Percentiles rank a stretch among this genome's conserved stretches.
Evolutionary conservation across 2,329 filamentous ascomycete genomes (phyloP).

Genomic region (Sporothrix phasma): DNA sequence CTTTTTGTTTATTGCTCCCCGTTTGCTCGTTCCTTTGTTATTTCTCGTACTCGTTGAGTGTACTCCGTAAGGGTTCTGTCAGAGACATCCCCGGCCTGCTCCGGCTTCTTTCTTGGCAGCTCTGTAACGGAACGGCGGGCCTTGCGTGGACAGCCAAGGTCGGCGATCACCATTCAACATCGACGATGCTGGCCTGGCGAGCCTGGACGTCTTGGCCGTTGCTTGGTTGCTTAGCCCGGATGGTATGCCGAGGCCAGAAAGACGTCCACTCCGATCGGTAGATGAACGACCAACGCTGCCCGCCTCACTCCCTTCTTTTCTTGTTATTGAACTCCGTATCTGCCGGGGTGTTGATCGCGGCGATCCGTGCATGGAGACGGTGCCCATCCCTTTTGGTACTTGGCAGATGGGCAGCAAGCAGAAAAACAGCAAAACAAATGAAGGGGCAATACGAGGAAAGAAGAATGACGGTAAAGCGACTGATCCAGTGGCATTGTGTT

Average conservation of each 20-base stretch:
- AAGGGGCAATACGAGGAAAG: neutral
- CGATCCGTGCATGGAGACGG: neutral
- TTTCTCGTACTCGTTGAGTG: no score
- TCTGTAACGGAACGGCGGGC: neutral
- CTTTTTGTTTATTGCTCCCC: no score
- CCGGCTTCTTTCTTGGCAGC: neutral
- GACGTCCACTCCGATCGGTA: neutral
- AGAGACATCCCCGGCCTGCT: neutral
- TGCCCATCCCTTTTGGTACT: neutral
- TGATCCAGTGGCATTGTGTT: no score
- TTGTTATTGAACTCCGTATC: neutral
- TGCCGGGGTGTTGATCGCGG: neutral
- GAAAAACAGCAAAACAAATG: neutral
- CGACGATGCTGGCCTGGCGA: neutral
- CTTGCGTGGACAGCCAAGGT: neutral
- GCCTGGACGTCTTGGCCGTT: neutral
- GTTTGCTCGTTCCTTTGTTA: no score
- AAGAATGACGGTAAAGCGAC: no score
- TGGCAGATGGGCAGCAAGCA: neutral
- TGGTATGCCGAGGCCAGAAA: neutral
- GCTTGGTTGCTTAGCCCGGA: neutral
- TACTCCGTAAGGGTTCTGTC: no score
- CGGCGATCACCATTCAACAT: neutral
- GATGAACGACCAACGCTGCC: no score
- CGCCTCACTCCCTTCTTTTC: neutral